Base-by-base conservation (phyloP, 2,329 filamentous ascomycete genomes). In the Sarocladiaceae sp. region DNA sequence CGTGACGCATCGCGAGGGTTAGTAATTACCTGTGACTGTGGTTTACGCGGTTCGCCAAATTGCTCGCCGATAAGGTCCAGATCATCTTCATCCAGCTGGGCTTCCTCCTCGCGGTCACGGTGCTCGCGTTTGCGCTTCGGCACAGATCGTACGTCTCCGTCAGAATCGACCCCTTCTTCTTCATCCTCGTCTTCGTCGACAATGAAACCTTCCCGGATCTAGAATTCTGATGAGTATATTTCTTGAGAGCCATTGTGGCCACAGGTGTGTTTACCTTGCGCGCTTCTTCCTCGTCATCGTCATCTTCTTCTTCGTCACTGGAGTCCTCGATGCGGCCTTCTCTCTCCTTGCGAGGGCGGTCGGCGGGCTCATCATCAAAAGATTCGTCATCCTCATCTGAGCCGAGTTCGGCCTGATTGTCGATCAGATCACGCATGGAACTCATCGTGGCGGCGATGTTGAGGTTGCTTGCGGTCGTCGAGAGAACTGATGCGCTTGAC, bases 181-280 rank as follows among this genome's bases (percentile, higher is more conserved):
- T 89, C 87, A 52, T 90, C 87, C 60, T 90, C 87, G 56, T 93
- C 91, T 63, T 96, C 92, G 63, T 96, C 90, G 57, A 96, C 90
- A 59, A 99, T 97, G 72, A 97, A 99, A 23, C 92, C 93, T 74
- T 96, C 91, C 50, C 88, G 88, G 58, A 96, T 82, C 91, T 96
- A 62, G 4, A 37, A 6, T 26, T 36, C 37, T 28, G 44, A 31
- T 22, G 33, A 26, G 15, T 15, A 33, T 33, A 18, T 35, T n/a
- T n/a, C n/a, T n/a, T n/a, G n/a, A n/a, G n/a, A n/a, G n/a, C n/a
- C n/a, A n/a, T n/a, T n/a, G n/a, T n/a, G n/a, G n/a, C n/a, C n/a
- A n/a, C n/a, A n/a, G 17, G 15, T 31, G 28, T 25, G 25, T 29
- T 26, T 55, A 94, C 88, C 68, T 84, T 86, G 60, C 84, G 82